Percentiles rank a stretch among this genome's conserved stretches.
These are phyloP conservation scores for Vigna reflexopilosa DNA, from an alignment of 306 rosid species.

Conservation along the genomic window DNA sequence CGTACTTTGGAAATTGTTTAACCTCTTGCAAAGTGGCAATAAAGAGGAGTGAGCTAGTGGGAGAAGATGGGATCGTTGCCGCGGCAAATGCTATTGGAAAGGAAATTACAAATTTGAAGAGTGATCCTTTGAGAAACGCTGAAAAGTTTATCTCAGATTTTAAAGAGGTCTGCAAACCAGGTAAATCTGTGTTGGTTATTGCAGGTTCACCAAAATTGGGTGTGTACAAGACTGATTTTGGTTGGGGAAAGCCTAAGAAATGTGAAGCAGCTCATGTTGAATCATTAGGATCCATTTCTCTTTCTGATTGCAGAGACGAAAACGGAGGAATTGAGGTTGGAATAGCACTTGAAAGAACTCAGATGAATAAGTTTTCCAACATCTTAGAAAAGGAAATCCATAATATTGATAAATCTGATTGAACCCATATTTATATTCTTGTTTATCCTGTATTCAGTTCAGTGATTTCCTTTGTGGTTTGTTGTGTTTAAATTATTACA, in stretches of 20 bases:
- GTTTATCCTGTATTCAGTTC: too few species aligned
- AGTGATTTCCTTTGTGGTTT: too few species aligned
- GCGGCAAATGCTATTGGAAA: constrained; percentile 45
- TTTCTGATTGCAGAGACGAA: constrained; percentile 42
- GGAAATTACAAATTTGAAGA: constrained; percentile 41
- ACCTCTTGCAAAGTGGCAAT: not conserved
- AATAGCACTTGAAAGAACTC: constrained; percentile 32
- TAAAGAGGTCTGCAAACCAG: not conserved
- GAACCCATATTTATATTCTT: too few species aligned
- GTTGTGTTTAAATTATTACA: too few species aligned
- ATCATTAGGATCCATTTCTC: constrained; percentile 35
- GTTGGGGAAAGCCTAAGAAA: constrained; percentile 62
- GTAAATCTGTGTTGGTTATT: not conserved
- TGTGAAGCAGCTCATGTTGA: constrained; percentile 49
- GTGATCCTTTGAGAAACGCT: constrained; percentile 37
- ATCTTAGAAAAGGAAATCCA: constrained; percentile 28
- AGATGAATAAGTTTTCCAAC: constrained; percentile 40
- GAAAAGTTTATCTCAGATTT: constrained; percentile 43
- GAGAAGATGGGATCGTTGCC: constrained; percentile 43
- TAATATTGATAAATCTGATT: not conserved
- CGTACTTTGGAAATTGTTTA: constrained; percentile 60
- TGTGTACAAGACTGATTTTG: constrained; percentile 58
- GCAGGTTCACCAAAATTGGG: constrained; percentile 57
- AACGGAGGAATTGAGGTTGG: constrained; percentile 53
- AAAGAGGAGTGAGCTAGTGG: constrained; percentile 42